These are phyloP conservation scores for Suhomyces bolitotheri DNA, from an alignment of 1,139 yeast species.

Conservation along the genomic window DNA sequence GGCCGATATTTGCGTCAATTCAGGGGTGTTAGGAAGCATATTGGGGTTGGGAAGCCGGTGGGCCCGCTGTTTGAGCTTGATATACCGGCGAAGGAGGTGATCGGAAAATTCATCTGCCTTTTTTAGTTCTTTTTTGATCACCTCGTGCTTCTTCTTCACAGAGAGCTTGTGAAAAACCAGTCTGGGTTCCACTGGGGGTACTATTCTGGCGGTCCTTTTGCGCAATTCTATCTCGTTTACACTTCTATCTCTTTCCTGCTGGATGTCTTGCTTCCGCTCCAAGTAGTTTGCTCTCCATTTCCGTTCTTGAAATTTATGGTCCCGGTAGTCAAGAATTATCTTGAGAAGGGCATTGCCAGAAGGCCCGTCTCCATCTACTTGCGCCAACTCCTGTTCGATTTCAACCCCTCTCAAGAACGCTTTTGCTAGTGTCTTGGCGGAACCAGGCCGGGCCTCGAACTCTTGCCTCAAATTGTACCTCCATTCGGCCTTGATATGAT, in stretches of 20 bases:
- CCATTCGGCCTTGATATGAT: constrained; percentile 20
- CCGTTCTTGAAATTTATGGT: constrained; percentile 15
- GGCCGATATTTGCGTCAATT: constrained; percentile 10
- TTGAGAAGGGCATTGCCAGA: background rate
- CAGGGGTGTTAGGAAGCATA: constrained; percentile 33
- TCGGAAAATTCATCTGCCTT: constrained; percentile 18
- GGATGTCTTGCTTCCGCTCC: constrained; percentile 12
- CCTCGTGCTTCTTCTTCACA: constrained; percentile 10
- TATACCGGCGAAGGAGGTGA: constrained; percentile 27
- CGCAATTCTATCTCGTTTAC: constrained; percentile 11
- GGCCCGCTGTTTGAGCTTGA: constrained; percentile 30
- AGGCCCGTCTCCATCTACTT: background rate
- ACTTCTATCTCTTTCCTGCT: constrained; percentile 12
- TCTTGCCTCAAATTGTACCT: constrained; percentile 19
- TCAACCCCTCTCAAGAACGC: constrained; percentile 8
- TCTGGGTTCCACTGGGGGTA: constrained; percentile 4
- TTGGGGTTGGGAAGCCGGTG: constrained; percentile 36
- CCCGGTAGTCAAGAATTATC: constrained; percentile 15
- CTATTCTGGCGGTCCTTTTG: constrained; percentile 9
- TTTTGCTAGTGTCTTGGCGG: background rate
- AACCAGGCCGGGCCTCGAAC: constrained; percentile 13
- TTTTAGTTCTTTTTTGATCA: constrained; percentile 12
- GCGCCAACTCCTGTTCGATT: constrained; percentile 1
- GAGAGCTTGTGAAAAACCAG: constrained; percentile 8
- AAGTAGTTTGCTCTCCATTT: constrained; percentile 22